Conservation (phyloP, 768 basidiomycete species). For the Russula abietina region DNA sequence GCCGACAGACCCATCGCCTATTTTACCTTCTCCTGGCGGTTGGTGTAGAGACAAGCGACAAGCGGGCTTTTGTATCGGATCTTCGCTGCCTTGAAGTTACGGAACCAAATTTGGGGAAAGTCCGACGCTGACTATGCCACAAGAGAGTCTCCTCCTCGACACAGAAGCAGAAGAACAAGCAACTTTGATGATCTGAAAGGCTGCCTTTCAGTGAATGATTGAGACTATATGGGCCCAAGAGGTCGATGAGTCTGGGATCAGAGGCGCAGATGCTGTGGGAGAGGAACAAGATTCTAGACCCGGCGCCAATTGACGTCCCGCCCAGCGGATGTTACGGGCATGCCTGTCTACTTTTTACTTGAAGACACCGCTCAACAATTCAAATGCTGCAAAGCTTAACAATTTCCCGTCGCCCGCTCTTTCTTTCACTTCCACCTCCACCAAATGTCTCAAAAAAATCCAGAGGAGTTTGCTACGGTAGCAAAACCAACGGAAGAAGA, state of each 20-base stretch:
- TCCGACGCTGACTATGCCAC: neutral
- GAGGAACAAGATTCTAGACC: conserved; percentile 1
- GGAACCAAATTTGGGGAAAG: conserved; percentile 10
- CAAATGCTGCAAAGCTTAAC: conserved; percentile 8
- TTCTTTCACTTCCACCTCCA: neutral
- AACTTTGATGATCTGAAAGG: neutral
- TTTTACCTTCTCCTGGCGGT: neutral
- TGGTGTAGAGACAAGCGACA: neutral
- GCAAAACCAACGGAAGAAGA: neutral
- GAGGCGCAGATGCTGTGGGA: neutral
- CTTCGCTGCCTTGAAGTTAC: conserved; percentile 15
- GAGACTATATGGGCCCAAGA: neutral
- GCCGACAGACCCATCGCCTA: neutral
- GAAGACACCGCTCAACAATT: conserved; percentile 17
- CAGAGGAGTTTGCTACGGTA: neutral
- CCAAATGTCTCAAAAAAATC: neutral
- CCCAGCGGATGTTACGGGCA: neutral
- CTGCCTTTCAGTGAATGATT: neutral
- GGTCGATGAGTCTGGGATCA: neutral
- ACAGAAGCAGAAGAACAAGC: neutral
- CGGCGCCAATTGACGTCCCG: conserved; percentile 8
- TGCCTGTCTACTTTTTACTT: conserved; percentile 1
- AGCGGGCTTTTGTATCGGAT: conserved; percentile 8
- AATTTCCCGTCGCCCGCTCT: conserved; percentile 8
- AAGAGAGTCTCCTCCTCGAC: neutral